These are phyloP conservation scores for Linum trigynum DNA, from an alignment of 345 rosid species.

Conservation along the genomic window DNA sequence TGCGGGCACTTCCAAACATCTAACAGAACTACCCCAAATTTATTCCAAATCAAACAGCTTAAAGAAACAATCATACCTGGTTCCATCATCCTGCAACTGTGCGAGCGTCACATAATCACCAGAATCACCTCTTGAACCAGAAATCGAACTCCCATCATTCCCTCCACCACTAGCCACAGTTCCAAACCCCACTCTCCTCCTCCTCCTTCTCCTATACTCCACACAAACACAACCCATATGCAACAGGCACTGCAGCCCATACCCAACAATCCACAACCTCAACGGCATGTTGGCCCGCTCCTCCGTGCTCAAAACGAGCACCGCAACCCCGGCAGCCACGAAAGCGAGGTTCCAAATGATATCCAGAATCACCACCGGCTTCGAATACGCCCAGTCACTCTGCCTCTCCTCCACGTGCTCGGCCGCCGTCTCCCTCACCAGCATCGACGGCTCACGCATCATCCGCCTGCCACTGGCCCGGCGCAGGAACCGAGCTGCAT, in stretches of 20 bases:
- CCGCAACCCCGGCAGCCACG: constrained; percentile 35
- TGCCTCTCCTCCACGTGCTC: constrained; percentile 88
- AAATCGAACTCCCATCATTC: constrained; percentile 29
- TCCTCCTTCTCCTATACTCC: constrained; percentile 43
- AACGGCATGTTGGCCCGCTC: constrained; percentile 61
- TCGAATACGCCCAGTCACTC: constrained; percentile 71
- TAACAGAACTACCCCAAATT: background rate
- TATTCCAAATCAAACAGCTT: background rate
- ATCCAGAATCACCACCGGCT: constrained; percentile 58
- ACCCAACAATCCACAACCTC: constrained; percentile 66
- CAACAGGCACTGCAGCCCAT: constrained; percentile 53
- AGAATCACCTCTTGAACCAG: constrained; percentile 18
- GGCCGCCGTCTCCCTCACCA: constrained; percentile 74
- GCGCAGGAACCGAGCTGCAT: constrained; percentile 61
- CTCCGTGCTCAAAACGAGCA: constrained; percentile 35
- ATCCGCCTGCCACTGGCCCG: constrained; percentile 63
- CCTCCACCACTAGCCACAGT: constrained; percentile 19
- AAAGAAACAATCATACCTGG: constrained; percentile 34
- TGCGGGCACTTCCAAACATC: too few species aligned
- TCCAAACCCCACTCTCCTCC: constrained; percentile 17
- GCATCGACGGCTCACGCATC: constrained; percentile 77
- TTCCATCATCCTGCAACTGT: constrained; percentile 49
- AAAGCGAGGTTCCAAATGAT: constrained; percentile 60
- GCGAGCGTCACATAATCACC: constrained; percentile 41
- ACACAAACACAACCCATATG: constrained; percentile 51